phyloP scores from a whole-genome alignment of 2,329 filamentous ascomycete genomes.

The Talaromyces sp. region DNA sequence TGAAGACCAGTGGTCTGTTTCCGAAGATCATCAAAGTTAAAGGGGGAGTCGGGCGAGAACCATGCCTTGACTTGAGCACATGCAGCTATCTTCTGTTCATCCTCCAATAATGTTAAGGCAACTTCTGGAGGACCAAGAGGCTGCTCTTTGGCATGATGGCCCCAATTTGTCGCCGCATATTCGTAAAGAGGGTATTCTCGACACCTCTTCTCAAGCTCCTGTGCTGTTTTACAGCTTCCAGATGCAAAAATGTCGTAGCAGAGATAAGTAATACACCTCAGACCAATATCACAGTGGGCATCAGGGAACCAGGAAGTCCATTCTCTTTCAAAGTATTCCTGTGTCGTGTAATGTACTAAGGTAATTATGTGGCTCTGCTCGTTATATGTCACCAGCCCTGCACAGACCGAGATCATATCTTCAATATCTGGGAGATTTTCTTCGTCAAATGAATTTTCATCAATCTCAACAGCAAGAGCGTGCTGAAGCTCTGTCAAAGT shows the following conservation, averaged over 20 bases:
- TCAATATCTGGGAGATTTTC: conserved; percentile 14
- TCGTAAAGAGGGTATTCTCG: conserved; percentile 15
- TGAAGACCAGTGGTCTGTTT: not conserved
- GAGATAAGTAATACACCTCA: conserved; percentile 33
- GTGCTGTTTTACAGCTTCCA: conserved; percentile 12
- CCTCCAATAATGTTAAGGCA: not conserved
- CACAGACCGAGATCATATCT: conserved; percentile 32
- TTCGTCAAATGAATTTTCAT: conserved; percentile 15
- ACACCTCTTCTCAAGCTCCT: not conserved
- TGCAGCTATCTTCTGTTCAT: not conserved
- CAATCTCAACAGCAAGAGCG: conserved; percentile 15
- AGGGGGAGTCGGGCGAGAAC: too few species aligned
- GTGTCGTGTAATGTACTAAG: conserved; percentile 43
- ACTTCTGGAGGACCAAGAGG: not conserved
- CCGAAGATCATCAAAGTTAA: too few species aligned
- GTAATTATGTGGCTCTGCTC: conserved; percentile 33
- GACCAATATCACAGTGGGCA: conserved; percentile 21
- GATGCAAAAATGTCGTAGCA: conserved; percentile 24
- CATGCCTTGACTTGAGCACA: not conserved
- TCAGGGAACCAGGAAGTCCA: conserved; percentile 24
- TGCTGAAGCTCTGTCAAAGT: conserved; percentile 12
- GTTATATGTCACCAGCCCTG: conserved; percentile 39
- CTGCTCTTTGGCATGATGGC: conserved; percentile 13
- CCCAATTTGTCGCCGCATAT: conserved; percentile 20
- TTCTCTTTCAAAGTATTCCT: conserved; percentile 38